These are phyloP conservation scores for Fusarium sp. DNA, from an alignment of 2,329 filamentous ascomycete genomes.

Conservation along the genomic window DNA sequence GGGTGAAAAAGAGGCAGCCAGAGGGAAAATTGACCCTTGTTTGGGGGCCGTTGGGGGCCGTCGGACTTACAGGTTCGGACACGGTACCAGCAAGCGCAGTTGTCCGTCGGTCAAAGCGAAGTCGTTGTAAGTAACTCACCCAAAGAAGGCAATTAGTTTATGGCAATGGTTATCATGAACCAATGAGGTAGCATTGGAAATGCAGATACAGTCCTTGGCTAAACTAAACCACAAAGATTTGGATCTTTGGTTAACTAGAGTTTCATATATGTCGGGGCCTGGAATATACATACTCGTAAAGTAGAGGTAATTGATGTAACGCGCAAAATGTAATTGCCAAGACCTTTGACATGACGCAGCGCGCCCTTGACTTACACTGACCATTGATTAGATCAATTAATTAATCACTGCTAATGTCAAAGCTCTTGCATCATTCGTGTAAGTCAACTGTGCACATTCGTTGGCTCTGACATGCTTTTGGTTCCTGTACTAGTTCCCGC, in stretches of 20 bases:
- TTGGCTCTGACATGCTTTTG: constrained; percentile 6
- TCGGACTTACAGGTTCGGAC: not conserved
- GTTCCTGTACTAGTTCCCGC: constrained; percentile 42
- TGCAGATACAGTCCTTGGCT: constrained; percentile 1
- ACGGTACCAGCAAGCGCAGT: not conserved
- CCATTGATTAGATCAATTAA: too few species aligned
- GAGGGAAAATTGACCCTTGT: constrained; percentile 13
- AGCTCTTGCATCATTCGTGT: constrained; percentile 3
- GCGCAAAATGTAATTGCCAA: constrained; percentile 5
- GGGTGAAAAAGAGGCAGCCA: constrained; percentile 32
- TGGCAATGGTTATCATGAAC: constrained; percentile 19
- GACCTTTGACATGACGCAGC: constrained; percentile 5
- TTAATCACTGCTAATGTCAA: not conserved
- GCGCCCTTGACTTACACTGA: constrained; percentile 19
- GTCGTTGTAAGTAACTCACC: not conserved
- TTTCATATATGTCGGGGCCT: constrained; percentile 2
- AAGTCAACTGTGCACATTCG: constrained; percentile 22
- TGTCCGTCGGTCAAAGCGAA: not conserved
- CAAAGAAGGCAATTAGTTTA: not conserved
- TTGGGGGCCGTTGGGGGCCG: constrained; percentile 40
- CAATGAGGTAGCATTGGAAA: constrained; percentile 8
- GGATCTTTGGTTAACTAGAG: constrained; percentile 26
- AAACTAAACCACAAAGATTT: not conserved
- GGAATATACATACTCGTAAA: too few species aligned
- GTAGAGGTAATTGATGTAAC: not conserved